Conservation (phyloP, 2,329 filamentous ascomycete species). For the Mollisia scopiformis region DNA sequence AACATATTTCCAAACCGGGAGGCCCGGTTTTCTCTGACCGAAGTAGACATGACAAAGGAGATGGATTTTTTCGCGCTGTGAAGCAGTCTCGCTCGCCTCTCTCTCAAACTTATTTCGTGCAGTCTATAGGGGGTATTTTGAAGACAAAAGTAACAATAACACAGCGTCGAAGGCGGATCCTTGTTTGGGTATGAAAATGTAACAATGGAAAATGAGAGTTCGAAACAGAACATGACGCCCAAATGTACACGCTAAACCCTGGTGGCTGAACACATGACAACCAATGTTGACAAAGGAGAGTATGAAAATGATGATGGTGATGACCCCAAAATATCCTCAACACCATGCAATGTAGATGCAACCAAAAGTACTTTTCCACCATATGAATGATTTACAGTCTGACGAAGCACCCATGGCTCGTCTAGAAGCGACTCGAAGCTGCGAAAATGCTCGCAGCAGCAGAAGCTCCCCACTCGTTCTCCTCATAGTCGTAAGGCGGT, state of each 20-base stretch:
- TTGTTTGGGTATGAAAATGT: constrained; percentile 29
- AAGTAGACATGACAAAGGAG: constrained; percentile 10
- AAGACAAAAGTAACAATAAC: constrained; percentile 26
- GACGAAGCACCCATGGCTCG: constrained; percentile 14
- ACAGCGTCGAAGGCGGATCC: constrained; percentile 25
- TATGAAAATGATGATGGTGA: constrained; percentile 23
- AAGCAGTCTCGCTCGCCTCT: constrained; percentile 16
- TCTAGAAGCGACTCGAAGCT: constrained; percentile 63
- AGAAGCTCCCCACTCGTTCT: constrained; percentile 86
- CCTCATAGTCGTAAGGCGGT: constrained; percentile 92
- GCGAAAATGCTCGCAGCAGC: constrained; percentile 82
- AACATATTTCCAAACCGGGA: neutral
- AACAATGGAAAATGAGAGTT: constrained; percentile 26
- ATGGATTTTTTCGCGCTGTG: constrained; percentile 16
- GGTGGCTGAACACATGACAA: constrained; percentile 17
- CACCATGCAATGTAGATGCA: constrained; percentile 39
- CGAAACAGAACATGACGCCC: constrained; percentile 24
- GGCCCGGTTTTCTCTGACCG: neutral
- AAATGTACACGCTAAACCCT: constrained; percentile 26
- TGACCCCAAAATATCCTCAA: constrained; percentile 30
- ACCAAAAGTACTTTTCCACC: constrained; percentile 37
- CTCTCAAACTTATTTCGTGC: constrained; percentile 26
- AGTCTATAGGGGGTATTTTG: constrained; percentile 35
- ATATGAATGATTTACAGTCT: constrained; percentile 35
- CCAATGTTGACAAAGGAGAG: constrained; percentile 30